Evolutionary conservation across 164 flowering plant genomes (phyloP), one percentile per base, ranked within the genome.

Genomic region (Dillenia turbinata): DNA sequence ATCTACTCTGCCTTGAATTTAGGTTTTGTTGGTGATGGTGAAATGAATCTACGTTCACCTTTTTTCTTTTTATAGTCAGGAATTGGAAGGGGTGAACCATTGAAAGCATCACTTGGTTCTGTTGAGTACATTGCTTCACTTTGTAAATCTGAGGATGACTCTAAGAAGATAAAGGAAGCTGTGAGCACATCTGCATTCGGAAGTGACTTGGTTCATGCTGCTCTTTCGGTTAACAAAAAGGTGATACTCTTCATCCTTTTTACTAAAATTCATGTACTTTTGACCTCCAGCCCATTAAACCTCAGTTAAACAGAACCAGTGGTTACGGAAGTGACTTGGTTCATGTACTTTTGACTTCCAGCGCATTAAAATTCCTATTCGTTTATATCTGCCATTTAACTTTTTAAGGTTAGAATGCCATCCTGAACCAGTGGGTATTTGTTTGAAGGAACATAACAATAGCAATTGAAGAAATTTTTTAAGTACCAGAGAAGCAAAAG

Each of bases 91-190:
- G 72, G 77, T 66, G 74, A 81, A 76, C 71, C 71, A 49, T 64
- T 83, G 74, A 86, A 77, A 73, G 97, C 99, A 54, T 88, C 90
- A 63, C 85, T 91, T 80, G 99, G 97, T 62, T 94, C 99, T 66
- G 85, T 94, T 10, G 99, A 91, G 47, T 94, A 84, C 69, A 85
- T 94, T 45, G 71, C 89, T 26, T 94, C 97, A 56, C 87, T 80
- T 44, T 83, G 85, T 63, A 78, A 78, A 63, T 83, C 97, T 49
- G 79, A 76, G 66, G 86, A 68, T 60, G 96, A 91, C 57, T 88
- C 90, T 49, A 68, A 56, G 19, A 79, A 76, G 72, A 84, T 94
- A 49, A 83, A 80, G 81, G 84, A 84, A 60, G 99, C 97, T 54
- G 88, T 85, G 17, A 75, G 71, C 63, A 69, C 87, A 65, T 94